Evolutionary conservation across 148 eudicot genomes (phyloP).

Genomic region (Linanthus parryae): DNA sequence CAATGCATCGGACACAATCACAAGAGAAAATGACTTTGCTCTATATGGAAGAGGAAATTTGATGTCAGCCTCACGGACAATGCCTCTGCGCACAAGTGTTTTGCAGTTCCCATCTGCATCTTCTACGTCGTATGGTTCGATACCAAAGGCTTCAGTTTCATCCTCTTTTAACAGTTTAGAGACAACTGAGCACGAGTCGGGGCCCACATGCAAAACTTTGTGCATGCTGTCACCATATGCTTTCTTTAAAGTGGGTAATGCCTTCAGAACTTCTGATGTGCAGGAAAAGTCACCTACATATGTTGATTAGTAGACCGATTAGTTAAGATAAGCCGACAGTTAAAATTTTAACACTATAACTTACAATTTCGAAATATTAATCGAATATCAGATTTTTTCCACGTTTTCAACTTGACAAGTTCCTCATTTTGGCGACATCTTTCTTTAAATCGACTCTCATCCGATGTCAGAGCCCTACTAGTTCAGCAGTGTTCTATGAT

Average conservation of each 20-base stretch:
- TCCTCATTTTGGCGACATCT: background rate
- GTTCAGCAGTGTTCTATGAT: background rate
- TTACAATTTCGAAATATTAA: background rate
- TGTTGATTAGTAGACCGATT: background rate
- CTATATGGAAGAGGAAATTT: constrained; percentile 41
- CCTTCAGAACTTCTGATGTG: constrained; percentile 34
- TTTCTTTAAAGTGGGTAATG: constrained; percentile 33
- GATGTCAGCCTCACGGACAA: constrained; percentile 44
- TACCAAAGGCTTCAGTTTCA: constrained; percentile 45
- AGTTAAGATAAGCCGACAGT: constrained; percentile 1
- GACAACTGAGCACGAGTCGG: constrained; percentile 36
- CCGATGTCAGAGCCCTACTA: too few species aligned
- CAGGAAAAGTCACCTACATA: constrained; percentile 36
- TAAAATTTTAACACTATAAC: background rate
- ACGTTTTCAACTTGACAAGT: background rate
- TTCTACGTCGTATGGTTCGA: constrained; percentile 48
- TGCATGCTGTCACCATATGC: constrained; percentile 44
- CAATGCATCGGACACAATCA: constrained; percentile 42
- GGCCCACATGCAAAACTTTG: constrained; percentile 48
- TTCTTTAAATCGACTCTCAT: too few species aligned
- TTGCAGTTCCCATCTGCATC: constrained; percentile 35
- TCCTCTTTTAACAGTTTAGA: constrained; percentile 31
- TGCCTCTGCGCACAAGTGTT: constrained; percentile 32
- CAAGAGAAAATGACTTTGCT: constrained; percentile 37
- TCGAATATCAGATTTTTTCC: background rate